Percentiles rank a stretch among this genome's conserved stretches.
phyloP scores from a whole-genome alignment of 345 rosid genomes.

The Physaria fendleri region DNA sequence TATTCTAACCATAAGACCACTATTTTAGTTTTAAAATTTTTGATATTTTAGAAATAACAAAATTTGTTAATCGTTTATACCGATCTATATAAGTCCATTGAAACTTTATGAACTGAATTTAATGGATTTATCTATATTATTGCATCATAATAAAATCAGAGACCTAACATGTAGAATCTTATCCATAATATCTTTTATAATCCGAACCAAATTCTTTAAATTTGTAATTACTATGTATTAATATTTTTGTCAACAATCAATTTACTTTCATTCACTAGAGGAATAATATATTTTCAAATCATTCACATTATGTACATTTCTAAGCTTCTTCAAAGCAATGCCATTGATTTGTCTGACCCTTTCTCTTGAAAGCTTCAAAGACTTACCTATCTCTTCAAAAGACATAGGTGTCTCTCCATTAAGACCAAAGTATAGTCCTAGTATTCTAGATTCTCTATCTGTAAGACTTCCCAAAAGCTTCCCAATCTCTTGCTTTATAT shows the following conservation, averaged over 20 bases:
- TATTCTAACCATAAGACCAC: too few relatives aligned
- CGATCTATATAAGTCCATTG: too few relatives aligned
- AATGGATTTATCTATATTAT: too few relatives aligned
- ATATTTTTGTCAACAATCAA: background rate
- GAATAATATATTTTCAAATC: slow-evolving; percentile 35
- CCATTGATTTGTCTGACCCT: slow-evolving; percentile 45
- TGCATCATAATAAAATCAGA: too few relatives aligned
- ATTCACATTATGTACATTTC: slow-evolving; percentile 22
- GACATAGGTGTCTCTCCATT: slow-evolving; percentile 45
- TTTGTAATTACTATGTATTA: too few relatives aligned
- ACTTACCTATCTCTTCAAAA: slow-evolving; percentile 39
- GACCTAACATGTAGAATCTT: too few relatives aligned
- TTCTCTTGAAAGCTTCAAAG: slow-evolving; percentile 45
- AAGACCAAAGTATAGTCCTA: slow-evolving; percentile 40
- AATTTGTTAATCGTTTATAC: too few relatives aligned
- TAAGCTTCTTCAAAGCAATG: slow-evolving; percentile 37
- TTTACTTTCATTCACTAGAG: slow-evolving; percentile 15
- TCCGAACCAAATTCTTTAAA: too few relatives aligned
- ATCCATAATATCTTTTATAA: too few relatives aligned
- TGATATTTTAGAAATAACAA: too few relatives aligned
- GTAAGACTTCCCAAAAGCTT: slow-evolving; percentile 32
- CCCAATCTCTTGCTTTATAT: slow-evolving; percentile 29
- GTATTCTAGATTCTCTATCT: slow-evolving; percentile 38
- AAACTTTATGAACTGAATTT: too few relatives aligned
- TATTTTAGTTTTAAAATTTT: too few relatives aligned